Base-by-base conservation (phyloP, 768 basidiomycete species). In the Obba rivulosa region DNA sequence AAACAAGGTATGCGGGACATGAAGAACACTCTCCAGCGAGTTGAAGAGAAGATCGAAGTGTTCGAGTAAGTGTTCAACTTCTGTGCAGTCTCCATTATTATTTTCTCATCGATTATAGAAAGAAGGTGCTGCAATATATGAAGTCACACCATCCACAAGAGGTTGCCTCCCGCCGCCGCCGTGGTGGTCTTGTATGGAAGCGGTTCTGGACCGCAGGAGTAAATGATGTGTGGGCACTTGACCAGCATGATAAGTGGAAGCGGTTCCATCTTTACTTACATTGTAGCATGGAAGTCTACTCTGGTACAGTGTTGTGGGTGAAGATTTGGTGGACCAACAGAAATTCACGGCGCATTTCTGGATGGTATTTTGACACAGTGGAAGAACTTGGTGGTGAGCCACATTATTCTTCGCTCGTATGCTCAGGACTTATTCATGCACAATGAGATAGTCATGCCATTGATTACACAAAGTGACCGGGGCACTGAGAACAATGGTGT, bases 191-290 rank as follows among this genome's bases (percentile, higher is more conserved):
- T n/a, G n/a, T n/a, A n/a, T n/a, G n/a, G n/a, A n/a, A n/a, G n/a
- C n/a, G n/a, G n/a, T n/a, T n/a, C n/a, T n/a, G n/a, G n/a, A n/a
- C n/a, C n/a, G 72, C 74, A 5, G 75, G 75, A 0, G 63, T 73
- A 0, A 75, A 67, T 25, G 69, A 77, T 41, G 20, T 71, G 0
- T 58, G 61, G 51, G 45, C 60, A 4, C 45, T 66, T 17, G 70
- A 77, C 44, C 76, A 77, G 50, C 73, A 78, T 52, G 71, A 78
- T 50, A 78, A 78, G 42, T 76, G 69, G 69, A 57, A 59, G 34
- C 48, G 57, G 4, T 75, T 69, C 56, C 70, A 71, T 0, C 59
- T 76, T 0, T 61, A 48, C 18, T 54, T 71, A 0, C 70, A 77
- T 56, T 49, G 57, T 13, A 58, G 62, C 0, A 40, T 70, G 10